Evolutionary conservation across 495 filamentous ascomycete genomes (phyloP).

Genomic region (Hypoxylon intermedium): DNA sequence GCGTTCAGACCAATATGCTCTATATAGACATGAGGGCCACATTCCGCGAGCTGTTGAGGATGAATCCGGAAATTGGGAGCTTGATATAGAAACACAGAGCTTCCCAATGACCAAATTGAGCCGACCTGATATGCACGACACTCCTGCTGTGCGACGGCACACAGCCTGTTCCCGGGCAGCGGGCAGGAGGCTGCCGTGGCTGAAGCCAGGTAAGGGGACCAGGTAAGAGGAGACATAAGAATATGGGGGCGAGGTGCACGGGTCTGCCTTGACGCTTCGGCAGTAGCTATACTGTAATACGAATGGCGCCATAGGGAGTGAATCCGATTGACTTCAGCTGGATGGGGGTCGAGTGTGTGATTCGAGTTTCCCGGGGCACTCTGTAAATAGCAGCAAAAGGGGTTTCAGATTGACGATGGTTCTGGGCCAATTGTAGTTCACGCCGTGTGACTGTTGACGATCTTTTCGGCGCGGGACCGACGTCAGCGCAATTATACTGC

Average conservation of each 20-base stretch:
- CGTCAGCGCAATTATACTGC: not conserved
- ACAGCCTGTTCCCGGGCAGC: conserved; percentile 1
- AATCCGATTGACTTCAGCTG: conserved; percentile 11
- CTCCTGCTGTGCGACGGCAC: conserved; percentile 5
- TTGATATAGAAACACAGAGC: conserved; percentile 12
- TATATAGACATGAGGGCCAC: not conserved
- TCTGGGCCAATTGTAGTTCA: not conserved
- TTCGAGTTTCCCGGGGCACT: conserved; percentile 4
- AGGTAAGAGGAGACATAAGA: not conserved
- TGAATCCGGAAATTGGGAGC: not conserved
- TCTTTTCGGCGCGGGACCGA: conserved; percentile 2
- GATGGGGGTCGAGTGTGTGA: conserved; percentile 2
- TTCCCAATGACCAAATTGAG: not conserved
- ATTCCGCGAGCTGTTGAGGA: not conserved
- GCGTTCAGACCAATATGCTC: not conserved
- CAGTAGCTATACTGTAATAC: conserved; percentile 2
- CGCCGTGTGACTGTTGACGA: not conserved
- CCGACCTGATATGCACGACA: not conserved
- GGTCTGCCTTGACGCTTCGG: conserved; percentile 18
- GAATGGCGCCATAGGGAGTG: conserved; percentile 10
- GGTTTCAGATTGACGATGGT: conserved; percentile 32
- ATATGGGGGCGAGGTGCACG: conserved; percentile 31
- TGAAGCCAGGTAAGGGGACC: not conserved
- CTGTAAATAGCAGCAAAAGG: conserved; percentile 28
- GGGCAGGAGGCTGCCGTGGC: not conserved